A percentile compares a stretch with the other conserved stretches of the same genome.
Conservation (phyloP, 805 yeast species). For the Cyberlindnera bimundalis region DNA sequence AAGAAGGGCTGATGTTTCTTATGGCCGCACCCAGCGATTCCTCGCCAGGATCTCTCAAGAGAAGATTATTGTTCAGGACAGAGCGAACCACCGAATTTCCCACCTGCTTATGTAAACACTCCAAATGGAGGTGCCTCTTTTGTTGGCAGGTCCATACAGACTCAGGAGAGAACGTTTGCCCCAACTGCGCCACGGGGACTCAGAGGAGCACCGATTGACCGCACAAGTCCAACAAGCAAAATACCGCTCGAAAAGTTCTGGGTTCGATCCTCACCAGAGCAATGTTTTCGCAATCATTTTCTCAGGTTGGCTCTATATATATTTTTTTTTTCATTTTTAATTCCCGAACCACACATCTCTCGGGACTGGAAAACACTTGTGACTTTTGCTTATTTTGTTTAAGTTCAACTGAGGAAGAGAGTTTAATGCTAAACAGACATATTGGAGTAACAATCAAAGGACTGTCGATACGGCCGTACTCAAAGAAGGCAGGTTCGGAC, state of each 20-base stretch:
- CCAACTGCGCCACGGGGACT: constrained; percentile 26
- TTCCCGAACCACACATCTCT: too few relatives aligned
- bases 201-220: constrained; percentile 5
- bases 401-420: too few relatives aligned
- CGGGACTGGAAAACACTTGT: too few relatives aligned
- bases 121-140: too few relatives aligned
- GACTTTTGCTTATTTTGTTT: too few relatives aligned
- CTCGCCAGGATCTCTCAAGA: constrained; percentile 59
- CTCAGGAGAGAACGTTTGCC: constrained; percentile 19
- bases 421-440: too few relatives aligned
- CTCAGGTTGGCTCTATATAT: too few relatives aligned
- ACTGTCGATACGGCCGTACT: neutral
- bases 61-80: constrained; percentile 37
- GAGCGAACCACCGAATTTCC: constrained; percentile 65
- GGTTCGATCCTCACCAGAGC: constrained; percentile 1
- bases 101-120: constrained; percentile 39
- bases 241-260: too few relatives aligned
- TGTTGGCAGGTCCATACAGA: constrained; percentile 33
- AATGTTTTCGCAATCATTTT: too few relatives aligned
- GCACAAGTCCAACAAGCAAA: neutral
- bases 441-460: too few relatives aligned
- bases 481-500: neutral
- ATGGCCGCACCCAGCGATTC: constrained; percentile 54
- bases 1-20: constrained; percentile 38
- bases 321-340: too few relatives aligned